Conservation (phyloP, 2,329 filamentous ascomycete species). For the Gnomoniopsis smithogilvyi region DNA sequence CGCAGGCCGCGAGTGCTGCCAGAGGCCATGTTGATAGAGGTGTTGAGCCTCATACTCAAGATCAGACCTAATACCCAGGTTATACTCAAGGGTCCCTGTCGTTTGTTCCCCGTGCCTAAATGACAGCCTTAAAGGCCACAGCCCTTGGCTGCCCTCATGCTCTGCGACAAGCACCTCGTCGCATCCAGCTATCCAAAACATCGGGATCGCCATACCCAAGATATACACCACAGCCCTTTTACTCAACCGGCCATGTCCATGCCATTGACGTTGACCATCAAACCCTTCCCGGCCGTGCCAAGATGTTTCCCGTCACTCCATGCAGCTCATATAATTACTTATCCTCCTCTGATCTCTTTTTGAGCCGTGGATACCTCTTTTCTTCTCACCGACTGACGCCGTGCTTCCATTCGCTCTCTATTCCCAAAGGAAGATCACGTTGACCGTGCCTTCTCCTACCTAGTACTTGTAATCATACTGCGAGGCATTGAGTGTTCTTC, state of each 20-base stretch:
- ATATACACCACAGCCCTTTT: constrained; percentile 1
- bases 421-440: constrained; percentile 27
- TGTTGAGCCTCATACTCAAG: neutral
- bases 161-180: constrained; percentile 13
- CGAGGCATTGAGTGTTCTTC: constrained; percentile 5
- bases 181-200: constrained; percentile 28
- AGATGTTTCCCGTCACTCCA: constrained; percentile 1
- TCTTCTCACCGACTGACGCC: constrained; percentile 12
- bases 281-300: constrained; percentile 10
- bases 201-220: constrained; percentile 26
- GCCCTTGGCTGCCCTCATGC: neutral
- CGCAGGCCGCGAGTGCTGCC: no score
- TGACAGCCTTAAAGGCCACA: neutral
- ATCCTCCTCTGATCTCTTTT: constrained; percentile 5
- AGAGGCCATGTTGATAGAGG: no score
- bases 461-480: constrained; percentile 15
- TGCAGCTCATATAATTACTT: constrained; percentile 15
- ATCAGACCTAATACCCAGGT: neutral
- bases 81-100: neutral
- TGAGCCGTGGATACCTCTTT: neutral
- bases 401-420: constrained; percentile 16
- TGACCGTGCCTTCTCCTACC: constrained; percentile 28
- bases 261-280: constrained; percentile 6
- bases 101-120: neutral
- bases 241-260: constrained; percentile 8